Conservation (phyloP, 2,329 filamentous ascomycete species). For the Pseudogymnoascus sp. region DNA sequence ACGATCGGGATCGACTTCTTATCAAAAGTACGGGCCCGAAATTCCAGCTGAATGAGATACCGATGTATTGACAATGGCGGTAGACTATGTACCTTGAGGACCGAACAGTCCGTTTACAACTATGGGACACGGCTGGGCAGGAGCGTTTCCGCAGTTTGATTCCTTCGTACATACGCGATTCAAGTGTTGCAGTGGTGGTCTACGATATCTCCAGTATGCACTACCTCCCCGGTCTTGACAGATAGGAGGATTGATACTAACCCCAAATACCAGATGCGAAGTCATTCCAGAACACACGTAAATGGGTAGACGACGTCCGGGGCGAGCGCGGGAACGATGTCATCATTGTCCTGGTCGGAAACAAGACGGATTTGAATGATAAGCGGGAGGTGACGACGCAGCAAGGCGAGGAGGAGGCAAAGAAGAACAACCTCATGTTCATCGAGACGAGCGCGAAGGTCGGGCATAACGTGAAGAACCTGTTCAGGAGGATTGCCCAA, state of each 20-base stretch:
- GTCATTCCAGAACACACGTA: constrained; percentile 96
- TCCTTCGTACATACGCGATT: constrained; percentile 97
- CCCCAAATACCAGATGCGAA: constrained; percentile 58
- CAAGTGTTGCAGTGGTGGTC: constrained; percentile 93
- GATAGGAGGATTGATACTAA: constrained; percentile 18
- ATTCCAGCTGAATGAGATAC: constrained; percentile 19
- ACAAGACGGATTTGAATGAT: constrained; percentile 98
- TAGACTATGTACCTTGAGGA: constrained; percentile 99
- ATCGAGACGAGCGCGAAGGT: constrained; percentile 98
- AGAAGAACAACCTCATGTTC: constrained; percentile 97
- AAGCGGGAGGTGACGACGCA: constrained; percentile 95
- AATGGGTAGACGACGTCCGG: constrained; percentile 98
- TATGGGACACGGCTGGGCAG: constrained; percentile 98
- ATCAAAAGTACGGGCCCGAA: constrained; percentile 64
- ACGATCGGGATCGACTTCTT: constrained; percentile 99
- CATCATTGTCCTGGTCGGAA: constrained; percentile 95
- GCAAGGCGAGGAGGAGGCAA: constrained; percentile 95
- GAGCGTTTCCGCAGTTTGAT: constrained; percentile 96
- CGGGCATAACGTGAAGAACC: constrained; percentile 93
- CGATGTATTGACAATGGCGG: constrained; percentile 3
- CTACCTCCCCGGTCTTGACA: not conserved
- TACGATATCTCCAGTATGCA: constrained; percentile 87
- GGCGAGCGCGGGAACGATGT: constrained; percentile 97
- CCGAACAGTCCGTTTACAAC: constrained; percentile 89
- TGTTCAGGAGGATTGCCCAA: constrained; percentile 97